Conservation (phyloP, 306 rosid genomes). For the Cucurbita argyrosperma region DNA sequence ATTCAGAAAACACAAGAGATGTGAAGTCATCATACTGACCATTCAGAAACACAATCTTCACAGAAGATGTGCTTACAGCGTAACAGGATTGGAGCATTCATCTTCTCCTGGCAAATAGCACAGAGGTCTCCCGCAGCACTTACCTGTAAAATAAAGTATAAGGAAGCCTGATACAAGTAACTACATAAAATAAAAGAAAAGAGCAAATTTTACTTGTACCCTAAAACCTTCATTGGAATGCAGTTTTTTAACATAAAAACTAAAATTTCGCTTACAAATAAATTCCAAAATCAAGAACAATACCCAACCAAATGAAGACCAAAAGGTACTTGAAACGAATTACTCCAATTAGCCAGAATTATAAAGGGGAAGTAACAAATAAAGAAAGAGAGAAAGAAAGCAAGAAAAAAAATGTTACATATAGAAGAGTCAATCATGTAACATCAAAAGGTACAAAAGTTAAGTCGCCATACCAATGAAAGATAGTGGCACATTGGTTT, state of each 20-base stretch:
- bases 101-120: slow-evolving; percentile 95
- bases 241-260: neutral
- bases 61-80: slow-evolving; percentile 88
- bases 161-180: neutral
- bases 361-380: neutral
- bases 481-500: neutral
- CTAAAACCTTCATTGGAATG: neutral
- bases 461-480: neutral
- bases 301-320: neutral
- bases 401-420: too few species aligned
- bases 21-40: slow-evolving; percentile 42
- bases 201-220: neutral
- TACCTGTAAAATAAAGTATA: slow-evolving; percentile 33
- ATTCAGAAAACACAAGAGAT: slow-evolving; percentile 4
- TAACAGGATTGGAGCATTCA: slow-evolving; percentile 63
- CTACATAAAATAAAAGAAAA: neutral
- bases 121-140: slow-evolving; percentile 71
- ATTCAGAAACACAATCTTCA: slow-evolving; percentile 87
- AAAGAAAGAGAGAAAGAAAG: too few species aligned
- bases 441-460: neutral
- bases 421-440: neutral
- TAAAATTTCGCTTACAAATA: neutral
- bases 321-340: neutral
- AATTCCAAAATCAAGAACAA: neutral
- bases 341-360: neutral